A percentile compares a stretch with the other conserved stretches of the same genome.
Evolutionary conservation across 169 alveolate genomes (phyloP).

Genomic region (Toxoplasma gondii): DNA sequence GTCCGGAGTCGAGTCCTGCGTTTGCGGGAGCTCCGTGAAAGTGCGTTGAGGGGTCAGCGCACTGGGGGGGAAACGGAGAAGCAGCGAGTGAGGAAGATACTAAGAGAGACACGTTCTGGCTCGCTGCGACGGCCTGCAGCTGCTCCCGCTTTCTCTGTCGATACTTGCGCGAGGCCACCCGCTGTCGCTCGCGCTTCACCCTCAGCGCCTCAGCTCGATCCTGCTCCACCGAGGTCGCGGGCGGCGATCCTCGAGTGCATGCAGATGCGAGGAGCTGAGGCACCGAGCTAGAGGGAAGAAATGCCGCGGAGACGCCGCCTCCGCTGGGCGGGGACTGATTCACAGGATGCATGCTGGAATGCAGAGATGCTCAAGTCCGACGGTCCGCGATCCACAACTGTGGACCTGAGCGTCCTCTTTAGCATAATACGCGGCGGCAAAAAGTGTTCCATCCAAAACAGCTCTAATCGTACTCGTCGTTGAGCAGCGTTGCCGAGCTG

Average conservation of each 20-base stretch:
- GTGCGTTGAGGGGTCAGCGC: too few species aligned
- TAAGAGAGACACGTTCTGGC: neutral
- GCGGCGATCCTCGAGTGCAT: neutral
- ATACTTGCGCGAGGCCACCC: neutral
- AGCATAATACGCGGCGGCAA: too few species aligned
- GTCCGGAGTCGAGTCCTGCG: too few species aligned
- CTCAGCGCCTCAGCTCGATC: neutral
- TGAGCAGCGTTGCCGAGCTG: too few species aligned
- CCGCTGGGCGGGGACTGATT: neutral
- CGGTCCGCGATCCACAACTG: too few species aligned
- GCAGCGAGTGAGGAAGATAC: neutral
- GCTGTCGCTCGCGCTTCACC: neutral
- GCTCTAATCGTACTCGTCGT: too few species aligned
- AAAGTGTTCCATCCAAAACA: too few species aligned
- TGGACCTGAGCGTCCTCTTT: too few species aligned
- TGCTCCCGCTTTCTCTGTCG: neutral
- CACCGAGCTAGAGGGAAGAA: neutral
- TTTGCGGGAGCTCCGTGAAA: too few species aligned
- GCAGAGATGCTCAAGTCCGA: neutral
- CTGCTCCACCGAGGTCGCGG: neutral
- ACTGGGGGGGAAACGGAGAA: neutral
- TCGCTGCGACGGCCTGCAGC: conserved; percentile 9
- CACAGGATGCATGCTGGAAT: neutral
- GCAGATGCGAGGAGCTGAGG: neutral
- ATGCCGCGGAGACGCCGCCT: neutral